Evolutionary conservation across 768 basidiomycete species (phyloP), one percentile per base, ranked within the genome.

Genomic region (Lactifluus echinatus): DNA sequence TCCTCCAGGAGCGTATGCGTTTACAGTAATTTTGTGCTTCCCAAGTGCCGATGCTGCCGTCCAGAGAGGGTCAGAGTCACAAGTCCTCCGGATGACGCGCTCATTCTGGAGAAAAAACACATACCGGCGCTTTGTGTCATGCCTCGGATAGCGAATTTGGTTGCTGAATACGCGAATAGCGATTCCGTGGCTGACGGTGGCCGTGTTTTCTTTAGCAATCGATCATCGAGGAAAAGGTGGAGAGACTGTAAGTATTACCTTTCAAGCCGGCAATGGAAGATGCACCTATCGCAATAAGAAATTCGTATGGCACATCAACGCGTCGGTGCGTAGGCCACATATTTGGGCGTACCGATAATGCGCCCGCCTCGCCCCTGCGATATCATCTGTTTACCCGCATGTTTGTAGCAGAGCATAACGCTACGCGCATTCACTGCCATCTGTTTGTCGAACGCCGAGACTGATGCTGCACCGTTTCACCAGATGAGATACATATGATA

Each of bases 321-420:
- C 28, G 10, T 10, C 3, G 4, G 10, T 29, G 26, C 37, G 8
- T 17, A 26, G 19, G 17, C 8, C 26, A 4, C n/a, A 40, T 15
- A 5, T 12, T 15, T 17, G 14, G 8, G n/a, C 28, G 29, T 34
- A 60, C 59, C 62, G 24, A 63, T 54, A 31, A 61, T 60, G 19
- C 55, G 59, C 34, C 62, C 55, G 8, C 62, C 62, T 33, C 47
- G 42, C 3, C 55, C 40, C 53, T 65, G 60, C 19, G 46, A 45
- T 4, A 65, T 47, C 65, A 65, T 64, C 51, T 65, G 60, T 43
- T 57, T 58, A 15, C 56, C 63, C 0, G 65, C 65, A 23, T 57
- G 43, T 54, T 66, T 62, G 57, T 66, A 66, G 53, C 65, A 65
- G 15, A 64, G 60, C 60, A 66, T 64, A 14, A 57, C 46, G n/a